Evolutionary conservation across 352 stramenopile species (phyloP).

Genomic region (Pythium myriotylum): DNA sequence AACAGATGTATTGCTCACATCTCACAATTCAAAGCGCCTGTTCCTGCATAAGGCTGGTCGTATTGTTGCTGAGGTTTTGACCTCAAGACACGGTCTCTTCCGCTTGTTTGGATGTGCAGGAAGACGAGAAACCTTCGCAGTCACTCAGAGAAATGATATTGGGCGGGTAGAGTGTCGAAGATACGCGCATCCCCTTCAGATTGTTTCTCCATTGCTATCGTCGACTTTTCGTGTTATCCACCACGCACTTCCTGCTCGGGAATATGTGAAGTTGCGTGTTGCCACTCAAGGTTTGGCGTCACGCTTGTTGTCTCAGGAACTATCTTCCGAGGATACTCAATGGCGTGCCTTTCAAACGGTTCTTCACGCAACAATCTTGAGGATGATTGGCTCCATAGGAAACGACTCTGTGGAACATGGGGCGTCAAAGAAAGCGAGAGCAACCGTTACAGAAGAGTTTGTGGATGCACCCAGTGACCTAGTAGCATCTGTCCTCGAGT

Average conservation of each 20-base stretch:
- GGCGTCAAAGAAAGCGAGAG: conserved; percentile 22
- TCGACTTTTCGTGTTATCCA: conserved; percentile 10
- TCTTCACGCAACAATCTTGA: conserved; percentile 1
- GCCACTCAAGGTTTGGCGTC: conserved; percentile 2
- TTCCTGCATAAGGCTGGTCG: conserved; percentile 11
- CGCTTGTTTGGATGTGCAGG: neutral
- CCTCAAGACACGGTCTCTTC: conserved; percentile 6
- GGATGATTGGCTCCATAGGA: neutral
- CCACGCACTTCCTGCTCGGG: conserved; percentile 9
- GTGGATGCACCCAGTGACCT: neutral
- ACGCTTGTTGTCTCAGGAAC: neutral
- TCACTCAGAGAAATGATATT: neutral
- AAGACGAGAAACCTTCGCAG: neutral
- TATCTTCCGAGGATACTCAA: conserved; percentile 1
- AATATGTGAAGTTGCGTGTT: conserved; percentile 11
- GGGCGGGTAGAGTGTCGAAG: conserved; percentile 11
- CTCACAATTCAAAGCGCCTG: neutral
- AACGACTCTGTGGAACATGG: conserved; percentile 20
- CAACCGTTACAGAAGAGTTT: neutral
- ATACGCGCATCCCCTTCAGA: conserved; percentile 19
- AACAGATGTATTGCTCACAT: conserved; percentile 15
- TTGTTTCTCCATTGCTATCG: conserved; percentile 13
- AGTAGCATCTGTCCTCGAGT: conserved; percentile 8
- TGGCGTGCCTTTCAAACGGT: conserved; percentile 19
- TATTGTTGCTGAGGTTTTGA: conserved; percentile 12